Conservation (phyloP, 2,329 filamentous ascomycete species). For the Fusarium cyanostomum region DNA sequence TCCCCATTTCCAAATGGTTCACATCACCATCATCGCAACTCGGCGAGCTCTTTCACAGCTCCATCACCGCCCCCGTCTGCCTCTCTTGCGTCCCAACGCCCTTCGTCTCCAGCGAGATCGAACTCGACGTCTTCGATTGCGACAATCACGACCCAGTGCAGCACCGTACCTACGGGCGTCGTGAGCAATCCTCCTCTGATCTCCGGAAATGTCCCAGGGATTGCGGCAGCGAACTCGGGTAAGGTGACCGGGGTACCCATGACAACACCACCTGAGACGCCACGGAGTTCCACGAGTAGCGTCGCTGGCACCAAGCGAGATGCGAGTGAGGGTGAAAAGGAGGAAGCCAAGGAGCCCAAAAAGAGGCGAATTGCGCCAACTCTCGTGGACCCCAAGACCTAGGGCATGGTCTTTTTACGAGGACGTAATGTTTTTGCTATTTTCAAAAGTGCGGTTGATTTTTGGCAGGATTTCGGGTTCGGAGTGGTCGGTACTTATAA, state of each 20-base stretch:
- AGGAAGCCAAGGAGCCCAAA: constrained; percentile 67
- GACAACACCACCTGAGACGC: constrained; percentile 91
- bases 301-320: constrained; percentile 64
- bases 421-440: background rate
- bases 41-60: constrained; percentile 65
- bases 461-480: constrained; percentile 8
- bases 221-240: constrained; percentile 77
- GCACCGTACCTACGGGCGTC: constrained; percentile 59
- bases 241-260: constrained; percentile 74
- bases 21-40: constrained; percentile 66
- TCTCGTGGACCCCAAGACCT: constrained; percentile 54
- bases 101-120: constrained; percentile 83
- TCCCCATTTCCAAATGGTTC: constrained; percentile 63
- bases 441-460: constrained; percentile 26
- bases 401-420: background rate
- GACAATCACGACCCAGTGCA: constrained; percentile 75
- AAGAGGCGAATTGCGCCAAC: constrained; percentile 77
- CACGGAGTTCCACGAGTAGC: constrained; percentile 55
- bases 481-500: constrained; percentile 17
- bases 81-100: constrained; percentile 70
- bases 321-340: constrained; percentile 63
- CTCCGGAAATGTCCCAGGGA: constrained; percentile 77
- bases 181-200: constrained; percentile 83
- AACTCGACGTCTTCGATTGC: constrained; percentile 85
- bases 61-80: constrained; percentile 65